phyloP scores from a whole-genome alignment of 2,329 filamentous ascomycete genomes.

The Parascedosporium putredinis region DNA sequence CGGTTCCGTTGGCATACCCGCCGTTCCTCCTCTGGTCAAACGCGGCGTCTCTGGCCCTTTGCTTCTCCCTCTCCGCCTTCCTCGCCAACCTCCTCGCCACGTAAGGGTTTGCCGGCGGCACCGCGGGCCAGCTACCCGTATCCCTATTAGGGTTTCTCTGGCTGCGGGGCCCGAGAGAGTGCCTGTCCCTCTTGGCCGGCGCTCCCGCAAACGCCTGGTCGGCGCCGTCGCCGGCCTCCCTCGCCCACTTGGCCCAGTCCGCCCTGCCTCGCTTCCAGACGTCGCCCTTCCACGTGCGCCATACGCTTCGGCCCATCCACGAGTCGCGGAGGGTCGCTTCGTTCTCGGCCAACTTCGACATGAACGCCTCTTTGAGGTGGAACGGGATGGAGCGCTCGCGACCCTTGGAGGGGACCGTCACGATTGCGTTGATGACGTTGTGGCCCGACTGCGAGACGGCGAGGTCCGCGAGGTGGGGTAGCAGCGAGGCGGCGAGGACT shows the following conservation, averaged over 20 bases:
- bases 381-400: conserved; percentile 38
- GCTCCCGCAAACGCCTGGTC: conserved; percentile 3
- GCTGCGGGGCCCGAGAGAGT: neutral
- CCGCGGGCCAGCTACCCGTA: neutral
- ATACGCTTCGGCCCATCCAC: conserved; percentile 45
- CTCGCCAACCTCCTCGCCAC: conserved; percentile 7
- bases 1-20: neutral
- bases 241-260: conserved; percentile 49
- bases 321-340: conserved; percentile 40
- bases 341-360: conserved; percentile 34
- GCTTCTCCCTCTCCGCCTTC: conserved; percentile 7
- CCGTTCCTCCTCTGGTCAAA: neutral
- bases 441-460: conserved; percentile 41
- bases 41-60: neutral
- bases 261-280: conserved; percentile 40
- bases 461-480: conserved; percentile 33
- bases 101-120: conserved; percentile 2
- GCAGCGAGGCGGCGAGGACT: conserved; percentile 38
- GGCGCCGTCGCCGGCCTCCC: conserved; percentile 22
- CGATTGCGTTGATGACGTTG: conserved; percentile 38
- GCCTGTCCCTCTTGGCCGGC: neutral
- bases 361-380: conserved; percentile 47
- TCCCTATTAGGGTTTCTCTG: neutral
- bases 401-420: conserved; percentile 38
- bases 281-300: conserved; percentile 48